Percentiles rank a stretch among this genome's conserved stretches.
These are phyloP conservation scores for Eremothecium gossypii DNA, from an alignment of 1,139 yeast species.

Conservation along the genomic window DNA sequence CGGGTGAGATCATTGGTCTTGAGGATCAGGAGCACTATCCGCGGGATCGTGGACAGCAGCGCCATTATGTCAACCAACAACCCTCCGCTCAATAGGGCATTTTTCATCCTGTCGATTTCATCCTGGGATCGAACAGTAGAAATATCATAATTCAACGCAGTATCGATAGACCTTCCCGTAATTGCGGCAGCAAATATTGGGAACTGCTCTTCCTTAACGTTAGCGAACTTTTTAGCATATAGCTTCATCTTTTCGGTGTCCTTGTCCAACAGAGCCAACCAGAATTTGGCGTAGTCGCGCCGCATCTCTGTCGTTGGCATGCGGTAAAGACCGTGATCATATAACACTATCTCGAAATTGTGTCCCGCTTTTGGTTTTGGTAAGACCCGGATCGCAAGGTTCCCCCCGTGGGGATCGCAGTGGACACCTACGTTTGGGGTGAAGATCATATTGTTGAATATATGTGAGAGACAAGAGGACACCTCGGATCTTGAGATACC, in stretches of 20 bases:
- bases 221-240: slow-evolving; percentile 73
- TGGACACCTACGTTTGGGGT: slow-evolving; percentile 87
- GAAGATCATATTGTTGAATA: slow-evolving; percentile 91
- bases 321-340: slow-evolving; percentile 92
- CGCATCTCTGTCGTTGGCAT: slow-evolving; percentile 71
- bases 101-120: slow-evolving; percentile 59
- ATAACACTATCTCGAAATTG: slow-evolving; percentile 83
- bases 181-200: slow-evolving; percentile 85
- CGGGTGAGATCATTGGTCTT: slow-evolving; percentile 93
- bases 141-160: slow-evolving; percentile 61
- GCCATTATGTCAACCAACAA: slow-evolving; percentile 71
- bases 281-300: slow-evolving; percentile 78
- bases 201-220: slow-evolving; percentile 71
- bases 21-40: slow-evolving; percentile 72
- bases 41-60: slow-evolving; percentile 70
- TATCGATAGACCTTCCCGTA: slow-evolving; percentile 73
- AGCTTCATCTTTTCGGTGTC: slow-evolving; percentile 56
- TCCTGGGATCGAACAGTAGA: slow-evolving; percentile 42
- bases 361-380: slow-evolving; percentile 39
- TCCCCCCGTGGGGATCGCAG: slow-evolving; percentile 98
- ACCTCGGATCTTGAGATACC: slow-evolving; percentile 69
- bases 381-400: slow-evolving; percentile 63
- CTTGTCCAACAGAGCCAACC: slow-evolving; percentile 79
- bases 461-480: slow-evolving; percentile 76
- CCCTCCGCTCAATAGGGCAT: slow-evolving; percentile 49